These are phyloP conservation scores for Leccinum fuscescens DNA, from an alignment of 1,284 basidiomycete genomes.

Conservation along the genomic window DNA sequence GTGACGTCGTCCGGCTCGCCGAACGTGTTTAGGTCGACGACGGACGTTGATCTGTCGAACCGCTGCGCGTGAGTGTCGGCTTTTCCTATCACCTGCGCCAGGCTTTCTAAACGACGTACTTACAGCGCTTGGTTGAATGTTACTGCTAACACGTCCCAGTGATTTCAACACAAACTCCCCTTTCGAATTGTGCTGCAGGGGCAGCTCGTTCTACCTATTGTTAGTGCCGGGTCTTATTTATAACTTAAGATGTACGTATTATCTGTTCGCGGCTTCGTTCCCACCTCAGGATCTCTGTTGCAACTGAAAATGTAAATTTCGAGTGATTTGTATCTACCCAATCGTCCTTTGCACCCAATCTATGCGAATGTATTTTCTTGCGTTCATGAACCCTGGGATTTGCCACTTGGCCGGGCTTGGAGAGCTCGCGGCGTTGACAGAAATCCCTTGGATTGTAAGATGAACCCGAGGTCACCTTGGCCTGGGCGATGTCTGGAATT, in stretches of 20 bases:
- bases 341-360: background rate
- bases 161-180: background rate
- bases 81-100: background rate
- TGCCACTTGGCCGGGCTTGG: background rate
- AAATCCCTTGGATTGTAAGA: background rate
- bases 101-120: slow-evolving; percentile 2
- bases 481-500: background rate
- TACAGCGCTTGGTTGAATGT: slow-evolving; percentile 15
- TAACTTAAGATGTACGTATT: background rate
- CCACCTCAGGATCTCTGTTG: background rate
- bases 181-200: background rate
- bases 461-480: background rate
- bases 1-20: slow-evolving; percentile 4
- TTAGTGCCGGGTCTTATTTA: background rate
- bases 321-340: background rate
- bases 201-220: background rate
- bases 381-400: background rate
- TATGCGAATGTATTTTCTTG: background rate
- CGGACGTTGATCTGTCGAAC: slow-evolving; percentile 8
- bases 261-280: background rate
- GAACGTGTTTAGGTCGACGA: slow-evolving; percentile 5
- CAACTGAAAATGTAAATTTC: background rate
- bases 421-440: background rate
- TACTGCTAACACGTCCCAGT: slow-evolving; percentile 13
- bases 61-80: slow-evolving; percentile 25